Percentiles rank a stretch among this genome's conserved stretches.
phyloP scores from a whole-genome alignment of 345 rosid genomes.

The Salix caprea region DNA sequence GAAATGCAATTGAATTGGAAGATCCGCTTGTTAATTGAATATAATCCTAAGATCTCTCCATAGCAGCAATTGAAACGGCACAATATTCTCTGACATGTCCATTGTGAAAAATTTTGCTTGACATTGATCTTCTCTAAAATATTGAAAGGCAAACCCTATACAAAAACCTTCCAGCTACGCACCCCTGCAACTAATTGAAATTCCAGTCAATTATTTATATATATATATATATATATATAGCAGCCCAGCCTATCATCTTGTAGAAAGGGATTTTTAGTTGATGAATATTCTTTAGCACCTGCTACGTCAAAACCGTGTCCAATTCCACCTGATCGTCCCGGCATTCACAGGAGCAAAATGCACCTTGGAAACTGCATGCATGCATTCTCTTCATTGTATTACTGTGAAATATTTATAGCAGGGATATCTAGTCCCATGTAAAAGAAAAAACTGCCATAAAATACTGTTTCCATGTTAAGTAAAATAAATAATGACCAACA shows the following conservation, averaged over 20 bases:
- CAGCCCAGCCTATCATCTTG: neutral
- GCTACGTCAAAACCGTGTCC: constrained; percentile 23
- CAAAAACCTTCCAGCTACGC: constrained; percentile 2
- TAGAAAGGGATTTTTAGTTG: neutral
- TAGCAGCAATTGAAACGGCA: neutral
- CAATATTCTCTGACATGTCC: neutral
- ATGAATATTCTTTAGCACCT: neutral
- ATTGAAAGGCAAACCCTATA: neutral
- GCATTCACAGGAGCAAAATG: constrained; percentile 32
- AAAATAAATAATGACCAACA: neutral
- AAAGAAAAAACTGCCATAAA: neutral
- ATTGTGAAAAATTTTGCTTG: neutral
- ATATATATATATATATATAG: too few species aligned
- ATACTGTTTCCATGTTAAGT: neutral
- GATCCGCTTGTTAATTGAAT: neutral
- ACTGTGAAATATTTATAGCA: neutral
- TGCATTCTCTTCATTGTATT: neutral
- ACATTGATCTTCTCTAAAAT: neutral
- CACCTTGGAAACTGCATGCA: constrained; percentile 22
- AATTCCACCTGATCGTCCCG: constrained; percentile 21
- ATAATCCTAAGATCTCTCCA: neutral
- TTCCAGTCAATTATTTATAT: constrained; percentile 1
- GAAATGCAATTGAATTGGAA: neutral
- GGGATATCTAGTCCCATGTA: neutral
- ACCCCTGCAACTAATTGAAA: constrained; percentile 1